Conservation (phyloP, 768 basidiomycete species). For the Boletus speciosus region DNA sequence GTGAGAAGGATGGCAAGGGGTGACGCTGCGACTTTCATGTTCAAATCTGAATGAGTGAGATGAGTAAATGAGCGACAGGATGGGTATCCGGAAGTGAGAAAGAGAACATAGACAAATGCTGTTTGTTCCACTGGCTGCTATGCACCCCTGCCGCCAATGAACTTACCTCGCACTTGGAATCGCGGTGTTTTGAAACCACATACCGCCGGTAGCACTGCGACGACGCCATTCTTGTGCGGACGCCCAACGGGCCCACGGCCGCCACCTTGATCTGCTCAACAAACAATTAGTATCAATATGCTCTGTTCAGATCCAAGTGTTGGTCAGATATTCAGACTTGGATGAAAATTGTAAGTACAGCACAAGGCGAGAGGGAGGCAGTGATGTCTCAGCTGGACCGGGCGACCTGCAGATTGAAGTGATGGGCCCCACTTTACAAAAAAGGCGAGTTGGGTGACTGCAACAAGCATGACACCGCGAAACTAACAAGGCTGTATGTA, state of each 20-base stretch:
- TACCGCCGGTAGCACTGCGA: neutral
- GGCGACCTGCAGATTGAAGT: no score
- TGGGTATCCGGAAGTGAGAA: neutral
- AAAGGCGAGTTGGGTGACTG: neutral
- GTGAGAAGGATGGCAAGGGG: neutral
- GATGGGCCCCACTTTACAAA: neutral
- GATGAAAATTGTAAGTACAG: neutral
- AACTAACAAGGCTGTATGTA: neutral
- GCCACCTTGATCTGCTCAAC: neutral
- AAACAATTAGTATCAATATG: neutral
- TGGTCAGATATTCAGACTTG: neutral
- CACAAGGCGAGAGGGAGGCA: neutral
- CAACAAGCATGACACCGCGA: neutral
- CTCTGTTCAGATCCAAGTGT: neutral
- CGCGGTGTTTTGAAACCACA: neutral
- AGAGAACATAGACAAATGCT: neutral
- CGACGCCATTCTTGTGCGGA: neutral
- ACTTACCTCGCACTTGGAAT: constrained; percentile 2
- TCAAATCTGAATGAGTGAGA: neutral
- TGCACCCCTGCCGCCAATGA: neutral
- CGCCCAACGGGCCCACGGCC: neutral
- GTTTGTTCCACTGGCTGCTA: neutral
- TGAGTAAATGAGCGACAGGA: neutral
- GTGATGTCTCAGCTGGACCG: no score
- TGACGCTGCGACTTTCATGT: neutral